Base-by-base conservation (phyloP, 2,329 filamentous ascomycete genomes). In the Didymella pomorum region DNA sequence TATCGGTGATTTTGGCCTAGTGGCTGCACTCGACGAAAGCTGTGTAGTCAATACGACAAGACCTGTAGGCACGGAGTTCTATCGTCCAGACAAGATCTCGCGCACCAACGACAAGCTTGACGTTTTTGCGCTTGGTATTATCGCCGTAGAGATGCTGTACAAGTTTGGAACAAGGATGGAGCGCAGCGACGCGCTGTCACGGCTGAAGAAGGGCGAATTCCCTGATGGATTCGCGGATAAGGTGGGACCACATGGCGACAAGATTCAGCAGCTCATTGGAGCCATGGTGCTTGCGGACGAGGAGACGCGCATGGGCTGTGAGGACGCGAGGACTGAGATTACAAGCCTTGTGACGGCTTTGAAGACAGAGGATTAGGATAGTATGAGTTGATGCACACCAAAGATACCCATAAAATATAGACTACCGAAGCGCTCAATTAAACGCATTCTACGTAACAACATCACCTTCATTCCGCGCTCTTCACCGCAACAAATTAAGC, bases 1-100 rank as follows among this genome's bases (percentile, higher is more conserved):
- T 4, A 89, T 90, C 52, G 88, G 87, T 2, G 88, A 90, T 67
- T 90, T 90, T 66, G 88, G 88, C 2, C 81, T 89, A 4, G 86
- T 87, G 4, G 84, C 85, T 10, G 82, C 84, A 52, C 81, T 84
- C 44, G 83, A 78, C 37, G 70, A 72, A 7, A 53, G 43, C 16
- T 68, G 58, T 33, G 60, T 76, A 46, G 68, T 75, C 7, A 51
- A 62, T 12, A 23, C 59, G 31, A 71, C 70, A 12, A 82, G 80
- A 45, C 79, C 81, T 0, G 85, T 87, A 2, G 87, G 86, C 0
- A 89, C 87, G 0, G 83, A 86, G 56, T 83, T 87, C 59, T 89
- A 89, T 64, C 82, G 85, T 5, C 87, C 87, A 0, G 64, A 81
- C 0, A 51, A 52, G 14, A 57, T 57, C 31, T 61, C 61, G 14